Evolutionary conservation across 331 rosid species (phyloP).

Genomic region (Rhamnella rubrinervis): DNA sequence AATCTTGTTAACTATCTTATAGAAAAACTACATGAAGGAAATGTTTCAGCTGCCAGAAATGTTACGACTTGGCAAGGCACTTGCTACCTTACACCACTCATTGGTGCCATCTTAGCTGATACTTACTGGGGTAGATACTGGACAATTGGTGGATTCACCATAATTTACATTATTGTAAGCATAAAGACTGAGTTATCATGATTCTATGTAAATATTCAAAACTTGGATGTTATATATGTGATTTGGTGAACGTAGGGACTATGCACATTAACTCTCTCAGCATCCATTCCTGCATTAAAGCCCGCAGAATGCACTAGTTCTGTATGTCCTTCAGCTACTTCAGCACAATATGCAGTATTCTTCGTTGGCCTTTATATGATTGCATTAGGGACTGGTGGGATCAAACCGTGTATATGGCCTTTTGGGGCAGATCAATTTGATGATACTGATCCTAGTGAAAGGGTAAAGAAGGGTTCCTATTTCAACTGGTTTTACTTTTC

Average conservation of each 20-base stretch:
- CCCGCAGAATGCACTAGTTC: constrained; percentile 22
- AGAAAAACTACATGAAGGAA: constrained; percentile 36
- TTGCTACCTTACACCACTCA: constrained; percentile 47
- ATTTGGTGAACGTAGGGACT: constrained; percentile 22
- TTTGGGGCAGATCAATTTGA: constrained; percentile 40
- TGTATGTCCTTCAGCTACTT: constrained; percentile 27
- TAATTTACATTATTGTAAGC: constrained; percentile 40
- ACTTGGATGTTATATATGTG: neutral
- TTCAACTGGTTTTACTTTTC: constrained; percentile 35
- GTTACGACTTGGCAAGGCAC: constrained; percentile 52
- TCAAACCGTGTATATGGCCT: constrained; percentile 37
- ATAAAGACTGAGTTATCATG: neutral
- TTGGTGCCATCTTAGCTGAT: constrained; percentile 50
- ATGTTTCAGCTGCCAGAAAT: constrained; percentile 43
- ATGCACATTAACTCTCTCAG: constrained; percentile 24
- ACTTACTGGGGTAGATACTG: constrained; percentile 60
- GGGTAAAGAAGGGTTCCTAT: constrained; percentile 31
- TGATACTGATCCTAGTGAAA: constrained; percentile 29
- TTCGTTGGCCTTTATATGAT: constrained; percentile 25
- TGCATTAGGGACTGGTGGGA: constrained; percentile 36
- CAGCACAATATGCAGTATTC: constrained; percentile 20
- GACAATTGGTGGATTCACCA: constrained; percentile 40
- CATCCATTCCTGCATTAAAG: constrained; percentile 25
- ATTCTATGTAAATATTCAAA: neutral
- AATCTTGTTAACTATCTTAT: constrained; percentile 50